Percentiles rank a stretch among this genome's conserved stretches.
Conservation (phyloP, 805 yeast species). For the Debaryomyces castellii region DNA sequence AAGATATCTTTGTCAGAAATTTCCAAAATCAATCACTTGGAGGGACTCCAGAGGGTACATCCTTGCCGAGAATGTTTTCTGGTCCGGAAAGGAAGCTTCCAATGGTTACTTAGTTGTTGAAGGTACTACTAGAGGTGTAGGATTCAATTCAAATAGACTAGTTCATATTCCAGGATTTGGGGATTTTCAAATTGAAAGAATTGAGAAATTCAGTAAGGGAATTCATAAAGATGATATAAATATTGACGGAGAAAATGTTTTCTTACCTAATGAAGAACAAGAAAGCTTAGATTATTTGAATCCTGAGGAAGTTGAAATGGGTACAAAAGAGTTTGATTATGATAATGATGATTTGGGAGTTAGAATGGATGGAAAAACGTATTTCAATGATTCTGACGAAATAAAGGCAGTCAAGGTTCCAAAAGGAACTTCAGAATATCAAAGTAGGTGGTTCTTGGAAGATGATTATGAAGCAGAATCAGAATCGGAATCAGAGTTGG, state of each 20-base stretch:
- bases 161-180: constrained; percentile 90
- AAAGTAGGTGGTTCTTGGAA: constrained; percentile 71
- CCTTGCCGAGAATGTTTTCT: constrained; percentile 64
- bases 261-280: constrained; percentile 38
- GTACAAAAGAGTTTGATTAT: constrained; percentile 31
- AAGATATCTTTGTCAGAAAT: constrained; percentile 77
- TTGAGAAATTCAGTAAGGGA: constrained; percentile 47
- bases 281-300: constrained; percentile 62
- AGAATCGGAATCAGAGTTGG: constrained; percentile 41
- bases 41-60: constrained; percentile 90
- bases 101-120: constrained; percentile 55
- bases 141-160: constrained; percentile 73
- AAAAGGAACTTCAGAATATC: constrained; percentile 74
- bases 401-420: constrained; percentile 49
- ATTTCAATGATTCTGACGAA: constrained; percentile 36
- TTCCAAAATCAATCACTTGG: constrained; percentile 86
- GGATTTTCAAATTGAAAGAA: constrained; percentile 72
- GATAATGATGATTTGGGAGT: constrained; percentile 41
- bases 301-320: constrained; percentile 54
- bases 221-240: constrained; percentile 12
- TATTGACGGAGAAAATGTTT: constrained; percentile 22
- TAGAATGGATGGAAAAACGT: constrained; percentile 56
- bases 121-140: constrained; percentile 86
- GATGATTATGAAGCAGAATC: constrained; percentile 46
- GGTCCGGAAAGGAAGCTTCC: constrained; percentile 29